Evolutionary conservation across 441 rosid genomes (phyloP).

Genomic region (Raphanus hybrid): DNA sequence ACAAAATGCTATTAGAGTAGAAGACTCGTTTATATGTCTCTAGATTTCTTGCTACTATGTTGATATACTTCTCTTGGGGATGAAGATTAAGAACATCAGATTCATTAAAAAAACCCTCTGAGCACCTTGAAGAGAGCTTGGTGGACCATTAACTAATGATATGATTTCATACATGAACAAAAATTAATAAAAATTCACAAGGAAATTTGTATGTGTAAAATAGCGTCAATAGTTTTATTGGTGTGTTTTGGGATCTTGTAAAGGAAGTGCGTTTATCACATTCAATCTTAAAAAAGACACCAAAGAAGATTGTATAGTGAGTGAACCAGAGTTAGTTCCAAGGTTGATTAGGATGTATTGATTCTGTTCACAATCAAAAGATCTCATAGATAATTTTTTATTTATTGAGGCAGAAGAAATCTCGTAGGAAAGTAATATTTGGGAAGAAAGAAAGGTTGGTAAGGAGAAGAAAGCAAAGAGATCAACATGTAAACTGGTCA

Average conservation of each 20-base stretch:
- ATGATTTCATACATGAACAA: not conserved
- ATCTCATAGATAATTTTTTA: not conserved
- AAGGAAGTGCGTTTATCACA: not conserved
- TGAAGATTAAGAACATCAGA: not conserved
- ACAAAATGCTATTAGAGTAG: not conserved
- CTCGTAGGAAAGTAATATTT: constrained; percentile 11
- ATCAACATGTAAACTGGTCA: constrained; percentile 13
- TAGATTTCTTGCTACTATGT: not conserved
- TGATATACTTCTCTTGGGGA: not conserved
- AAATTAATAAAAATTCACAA: not conserved
- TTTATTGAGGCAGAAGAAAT: constrained; percentile 18
- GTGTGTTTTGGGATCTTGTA: not conserved
- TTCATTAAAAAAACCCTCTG: not conserved
- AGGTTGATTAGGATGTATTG: constrained; percentile 10
- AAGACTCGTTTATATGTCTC: not conserved
- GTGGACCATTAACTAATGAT: not conserved
- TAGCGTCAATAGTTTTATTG: not conserved
- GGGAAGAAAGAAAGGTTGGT: constrained; percentile 30
- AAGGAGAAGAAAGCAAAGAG: constrained; percentile 17
- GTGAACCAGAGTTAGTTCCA: not conserved
- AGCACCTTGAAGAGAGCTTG: not conserved
- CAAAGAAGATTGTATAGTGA: not conserved
- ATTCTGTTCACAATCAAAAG: constrained; percentile 24
- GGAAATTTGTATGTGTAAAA: not conserved
- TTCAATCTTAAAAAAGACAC: not conserved